Evolutionary conservation across 805 yeast species (phyloP).

Genomic region (Debaryomyces maramus): DNA sequence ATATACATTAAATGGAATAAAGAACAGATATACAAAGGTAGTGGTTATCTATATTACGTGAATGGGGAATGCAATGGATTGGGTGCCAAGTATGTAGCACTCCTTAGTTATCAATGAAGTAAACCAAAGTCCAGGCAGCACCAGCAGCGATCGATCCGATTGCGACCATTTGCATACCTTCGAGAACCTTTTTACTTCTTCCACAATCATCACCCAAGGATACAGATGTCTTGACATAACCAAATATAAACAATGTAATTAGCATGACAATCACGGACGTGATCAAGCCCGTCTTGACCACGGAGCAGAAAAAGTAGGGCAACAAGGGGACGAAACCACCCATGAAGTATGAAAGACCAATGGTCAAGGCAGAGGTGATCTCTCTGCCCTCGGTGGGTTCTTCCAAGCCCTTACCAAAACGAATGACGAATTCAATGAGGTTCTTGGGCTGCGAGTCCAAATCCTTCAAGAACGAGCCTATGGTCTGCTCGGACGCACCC

Average conservation of each 20-base stretch:
- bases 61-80: slow-evolving; percentile 1
- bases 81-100: not conserved
- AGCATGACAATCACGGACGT: slow-evolving; percentile 79
- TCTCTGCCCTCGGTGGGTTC: slow-evolving; percentile 95
- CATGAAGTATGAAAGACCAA: slow-evolving; percentile 82
- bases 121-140: slow-evolving; percentile 91
- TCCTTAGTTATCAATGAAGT: slow-evolving; percentile 53
- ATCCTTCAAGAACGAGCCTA: slow-evolving; percentile 71
- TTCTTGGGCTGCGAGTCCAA: slow-evolving; percentile 74
- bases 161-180: slow-evolving; percentile 89
- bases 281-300: slow-evolving; percentile 76
- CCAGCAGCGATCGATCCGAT: slow-evolving; percentile 98
- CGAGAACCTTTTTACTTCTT: slow-evolving; percentile 57
- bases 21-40: not conserved
- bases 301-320: slow-evolving; percentile 81
- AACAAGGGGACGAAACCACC: slow-evolving; percentile 92
- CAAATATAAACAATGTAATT: slow-evolving; percentile 82
- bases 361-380: slow-evolving; percentile 81
- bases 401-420: slow-evolving; percentile 89
- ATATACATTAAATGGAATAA: not conserved
- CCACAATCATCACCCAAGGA: slow-evolving; percentile 81
- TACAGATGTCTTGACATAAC: slow-evolving; percentile 78
- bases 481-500: slow-evolving; percentile 71
- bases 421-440: slow-evolving; percentile 82
- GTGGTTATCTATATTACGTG: not conserved